Base-by-base conservation (phyloP, 179 eudicot species). In the Silene noctiflora region DNA sequence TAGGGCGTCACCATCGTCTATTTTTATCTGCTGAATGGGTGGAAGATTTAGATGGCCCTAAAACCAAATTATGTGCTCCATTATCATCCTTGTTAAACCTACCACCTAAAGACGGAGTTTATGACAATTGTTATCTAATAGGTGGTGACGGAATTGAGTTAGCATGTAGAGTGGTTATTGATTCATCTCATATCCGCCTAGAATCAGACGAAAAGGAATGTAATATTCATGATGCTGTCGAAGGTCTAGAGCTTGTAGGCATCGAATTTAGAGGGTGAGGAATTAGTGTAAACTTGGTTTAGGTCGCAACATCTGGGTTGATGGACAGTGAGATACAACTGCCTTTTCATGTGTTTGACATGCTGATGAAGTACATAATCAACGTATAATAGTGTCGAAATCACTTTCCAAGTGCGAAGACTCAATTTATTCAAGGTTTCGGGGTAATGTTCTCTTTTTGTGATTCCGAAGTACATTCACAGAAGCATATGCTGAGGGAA, bases 1-100 rank as follows among this genome's bases (percentile, higher is more conserved):
- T 95, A 77, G 99, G 99, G 29, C 97, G 99, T 62, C 75, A 79
- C 10, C 99, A 95, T 83, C 98, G 98, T 72, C 87, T 95, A n/a
- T 75, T 95, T 35, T 70, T 95, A 72, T 83, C 77, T 69, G 67
- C 82, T 8, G 82, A 86, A 59, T 83, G 80, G 67, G 80, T 71
- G 58, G 82, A 81, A 72, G 85, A 78, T 75, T 68, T 77, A 42
- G 58, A 27, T 65, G 77, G 83, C 76, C 76, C 79, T 62, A 74
- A 73, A 74, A 72, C 77, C 51, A 83, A 75, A 46, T 22, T 91
- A 55, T 88, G 89, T 48, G 84, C 79, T 83, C 84, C 86, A 53
- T 89, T 76, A 83, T 86, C 94, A n/a, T 83, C 86, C 82, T 80
- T 90, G 76, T 85, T 93, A 69, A 95, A 95, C 76, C 89, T 93